Percentiles rank a stretch among this genome's conserved stretches.
phyloP scores from a whole-genome alignment of 2,329 filamentous ascomycete genomes.

The Dactylonectria estremocensis region DNA sequence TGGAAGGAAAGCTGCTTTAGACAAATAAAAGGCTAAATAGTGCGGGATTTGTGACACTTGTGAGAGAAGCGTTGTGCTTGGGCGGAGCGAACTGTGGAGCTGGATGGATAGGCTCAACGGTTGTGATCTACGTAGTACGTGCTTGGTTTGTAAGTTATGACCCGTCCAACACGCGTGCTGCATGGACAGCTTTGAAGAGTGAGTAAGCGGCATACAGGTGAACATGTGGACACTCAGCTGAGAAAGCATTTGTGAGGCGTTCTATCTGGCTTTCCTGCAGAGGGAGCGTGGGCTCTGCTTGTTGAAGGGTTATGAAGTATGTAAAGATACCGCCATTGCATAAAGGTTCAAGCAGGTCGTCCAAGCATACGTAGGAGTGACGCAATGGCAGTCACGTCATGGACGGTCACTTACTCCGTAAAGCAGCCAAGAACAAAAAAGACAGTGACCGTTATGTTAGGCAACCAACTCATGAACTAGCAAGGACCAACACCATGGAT shows the following conservation, averaged over 20 bases:
- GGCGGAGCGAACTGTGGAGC: slow-evolving; percentile 8
- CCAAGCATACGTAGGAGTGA: background rate
- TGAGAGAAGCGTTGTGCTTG: slow-evolving; percentile 15
- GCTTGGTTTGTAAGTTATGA: background rate
- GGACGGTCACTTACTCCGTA: no score
- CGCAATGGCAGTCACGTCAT: background rate
- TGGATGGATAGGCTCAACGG: background rate
- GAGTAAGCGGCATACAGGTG: background rate
- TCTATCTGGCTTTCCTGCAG: background rate
- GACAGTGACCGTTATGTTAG: background rate
- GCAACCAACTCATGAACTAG: background rate
- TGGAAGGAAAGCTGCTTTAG: slow-evolving; percentile 22
- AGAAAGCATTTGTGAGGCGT: background rate
- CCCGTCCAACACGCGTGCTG: background rate
- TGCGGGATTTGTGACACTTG: slow-evolving; percentile 35
- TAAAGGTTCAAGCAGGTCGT: background rate
- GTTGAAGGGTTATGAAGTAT: background rate
- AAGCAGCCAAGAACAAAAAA: background rate
- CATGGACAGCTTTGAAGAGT: background rate
- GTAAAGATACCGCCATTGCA: background rate
- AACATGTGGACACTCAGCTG: background rate
- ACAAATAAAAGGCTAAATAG: background rate
- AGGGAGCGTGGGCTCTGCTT: background rate
- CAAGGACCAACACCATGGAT: background rate
- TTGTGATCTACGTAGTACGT: background rate